Evolutionary conservation across 352 stramenopile genomes (phyloP).

Genomic region (Globisporangium polare): DNA sequence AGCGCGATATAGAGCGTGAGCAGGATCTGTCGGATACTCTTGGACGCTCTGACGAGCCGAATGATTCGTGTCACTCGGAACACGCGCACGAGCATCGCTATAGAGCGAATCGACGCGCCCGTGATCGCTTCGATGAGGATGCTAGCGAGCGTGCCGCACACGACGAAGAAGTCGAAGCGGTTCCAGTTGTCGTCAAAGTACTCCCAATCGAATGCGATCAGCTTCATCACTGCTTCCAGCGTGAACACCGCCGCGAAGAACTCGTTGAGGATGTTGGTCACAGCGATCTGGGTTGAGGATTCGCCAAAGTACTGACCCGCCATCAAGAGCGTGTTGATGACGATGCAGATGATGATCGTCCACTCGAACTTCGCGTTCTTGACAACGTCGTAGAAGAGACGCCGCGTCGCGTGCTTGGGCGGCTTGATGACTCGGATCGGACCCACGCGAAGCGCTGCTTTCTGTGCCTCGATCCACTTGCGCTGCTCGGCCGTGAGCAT

Average conservation of each 20-base stretch:
- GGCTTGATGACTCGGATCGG: conserved; percentile 57
- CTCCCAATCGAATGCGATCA: conserved; percentile 61
- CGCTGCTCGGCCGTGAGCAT: conserved; percentile 89
- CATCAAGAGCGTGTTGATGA: conserved; percentile 90
- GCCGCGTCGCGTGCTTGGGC: conserved; percentile 45
- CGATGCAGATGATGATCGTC: conserved; percentile 88
- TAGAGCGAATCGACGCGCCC: conserved; percentile 51
- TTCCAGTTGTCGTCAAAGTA: conserved; percentile 91
- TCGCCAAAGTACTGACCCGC: conserved; percentile 84
- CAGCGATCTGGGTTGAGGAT: conserved; percentile 36
- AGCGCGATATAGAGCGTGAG: conserved; percentile 90
- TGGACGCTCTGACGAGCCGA: conserved; percentile 79
- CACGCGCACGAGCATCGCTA: conserved; percentile 87
- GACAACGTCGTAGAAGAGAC: conserved; percentile 62
- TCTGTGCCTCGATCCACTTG: conserved; percentile 87
- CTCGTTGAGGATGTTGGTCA: conserved; percentile 79
- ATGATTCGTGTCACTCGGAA: conserved; percentile 89
- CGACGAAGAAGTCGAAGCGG: conserved; percentile 86
- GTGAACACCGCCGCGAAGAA: conserved; percentile 88
- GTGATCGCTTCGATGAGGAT: conserved; percentile 58
- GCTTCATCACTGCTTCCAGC: conserved; percentile 85
- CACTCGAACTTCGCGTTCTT: conserved; percentile 77
- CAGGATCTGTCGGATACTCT: conserved; percentile 86
- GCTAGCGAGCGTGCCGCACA: conserved; percentile 58
- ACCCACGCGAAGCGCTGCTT: conserved; percentile 53